Base-by-base conservation (phyloP, 2,329 filamentous ascomycete species). In the Orbilia oligospora region DNA sequence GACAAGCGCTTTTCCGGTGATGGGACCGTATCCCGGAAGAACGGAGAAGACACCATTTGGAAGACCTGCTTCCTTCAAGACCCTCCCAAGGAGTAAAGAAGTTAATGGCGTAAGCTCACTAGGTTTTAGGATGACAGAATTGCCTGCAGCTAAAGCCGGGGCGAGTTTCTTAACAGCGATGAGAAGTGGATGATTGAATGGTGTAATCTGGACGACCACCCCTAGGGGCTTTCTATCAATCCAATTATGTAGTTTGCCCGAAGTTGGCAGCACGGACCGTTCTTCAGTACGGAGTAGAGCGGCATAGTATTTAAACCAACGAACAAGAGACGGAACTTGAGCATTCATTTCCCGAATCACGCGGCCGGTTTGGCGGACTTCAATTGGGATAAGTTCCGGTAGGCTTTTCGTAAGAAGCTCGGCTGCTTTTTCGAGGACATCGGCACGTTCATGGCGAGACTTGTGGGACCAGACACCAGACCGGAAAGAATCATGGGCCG, bases 291-390 rank as follows among this genome's bases (percentile, higher is more conserved):
- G 88, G 36, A 91, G 86, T 0, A 92, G 82, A 0, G 90, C 87
- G 0, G 90, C 90, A 81, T 91, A 93, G 84, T 93, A 93, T 76
- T 88, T 89, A 84, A 93, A 90, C 91, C 91, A 93, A 51, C 89
- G 88, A 0, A 90, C 87, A 0, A 93, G 86, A 0, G 88, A 89
- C 0, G 89, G 88, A 4, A 91, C 88, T 82, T 93, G 91, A 0
- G 91, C 90, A 61, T 87, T 86, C 90, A 93, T 92, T 83, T 93
- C 91, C 27, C 91, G 89, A 30, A 91, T 85, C 0, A 89, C 89
- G 0, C 91, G 89, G 1, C 91, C 91, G 0, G 91, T 93, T 83
- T 93, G 91, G 38, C 83, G 85, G 6, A 91, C 89, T 83, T 93
- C 91, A 3, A 92, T 86, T 8, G 85, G 83, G 63, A 92, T 90